Evolutionary conservation across 495 filamentous ascomycete species (phyloP), one percentile per base, ranked within the genome.

Genomic region (Talaromyces ruber): DNA sequence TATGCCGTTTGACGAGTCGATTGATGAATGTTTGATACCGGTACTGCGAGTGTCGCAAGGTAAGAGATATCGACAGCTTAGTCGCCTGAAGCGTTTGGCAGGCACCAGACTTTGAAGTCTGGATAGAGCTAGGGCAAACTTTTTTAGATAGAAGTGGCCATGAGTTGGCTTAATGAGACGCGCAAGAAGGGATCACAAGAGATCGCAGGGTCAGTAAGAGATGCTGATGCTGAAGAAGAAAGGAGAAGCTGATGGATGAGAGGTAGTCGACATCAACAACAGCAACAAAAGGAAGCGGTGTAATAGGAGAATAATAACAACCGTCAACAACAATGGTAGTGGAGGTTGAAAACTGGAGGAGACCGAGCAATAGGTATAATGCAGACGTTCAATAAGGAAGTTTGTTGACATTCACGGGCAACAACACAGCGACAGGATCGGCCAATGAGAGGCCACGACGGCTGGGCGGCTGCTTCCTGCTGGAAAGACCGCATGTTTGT

Each of bases 201-300:
- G 63, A 72, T 63, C 67, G 67, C 61, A 63, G 60, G n/a, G 66
- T 58, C 54, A 57, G 34, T 57, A 57, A 30, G 29, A 30, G 28
- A 18, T 30, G 54, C 28, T 57, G 28, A 14, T 60, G 59, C 34
- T 57, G 32, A 57, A 66, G 54, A 50, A 62, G 60, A 61, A 58
- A 63, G 60, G 62, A 60, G 63, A 61, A 50, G 58, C 43, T 51
- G 58, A 65, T 54, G 32, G 62, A 64, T 56, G 63, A 58, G 65
- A 70, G 62, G 68, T 63, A 61, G 63, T 61, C 65, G 68, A 52
- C 65, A 70, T 63, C 63, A 69, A 63, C 56, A 43, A 45, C 37
- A 58, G 60, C 55, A 61, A 65, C 58, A 50, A 28, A 34, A 34
- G 54, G 18, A 51, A 25, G 47, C 22, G 18, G 22, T 21, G 9